Evolutionary conservation across 768 basidiomycete genomes (phyloP), one percentile per base, ranked within the genome.

Genomic region (Mrakia hoshinonis): DNA sequence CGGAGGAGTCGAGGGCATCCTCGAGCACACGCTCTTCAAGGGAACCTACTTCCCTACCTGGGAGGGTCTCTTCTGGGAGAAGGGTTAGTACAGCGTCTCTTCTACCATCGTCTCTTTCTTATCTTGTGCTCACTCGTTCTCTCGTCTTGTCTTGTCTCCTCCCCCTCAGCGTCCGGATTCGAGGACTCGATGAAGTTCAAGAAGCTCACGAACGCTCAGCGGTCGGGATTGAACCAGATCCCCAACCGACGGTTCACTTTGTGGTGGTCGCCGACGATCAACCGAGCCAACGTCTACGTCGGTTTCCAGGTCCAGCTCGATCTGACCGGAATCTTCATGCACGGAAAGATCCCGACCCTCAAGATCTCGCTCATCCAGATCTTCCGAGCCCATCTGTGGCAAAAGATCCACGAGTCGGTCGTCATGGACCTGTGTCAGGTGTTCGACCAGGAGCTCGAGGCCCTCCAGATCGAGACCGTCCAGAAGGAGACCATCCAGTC

Each of bases 301-400:
- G 96, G 96, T 86, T 99, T 99, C 91, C 96, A 98, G 80, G 96
- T 99, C 24, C 95, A 68, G 77, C 85, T 99, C 58, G 96, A 99
- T 84, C 81, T 99, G 74, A 99, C 96, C 18, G 93, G 92, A 77
- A 92, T 94, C 73, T 94, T 95, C 74, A 89, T 89, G 89, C 94
- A 96, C 81, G 95, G 95, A 76, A 97, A 99, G 83, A 95, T 97
- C 74, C 93, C 93, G 15, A 96, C 94, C 2, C 82, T 97, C 75
- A 97, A 98, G 83, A 99, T 99, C 82, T 93, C 91, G 81, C 87
- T 98, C 82, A 99, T 99, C 76, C 96, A 98, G 78, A 96, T 99
- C 77, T 98, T 99, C 91, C 91, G 96, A 83, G 96, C 96, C 51
- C 96, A 99, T 81, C 86, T 99, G 82, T 98, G 96, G 96, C 96